Base-by-base conservation (phyloP, 164 flowering plant species). In the Magnolia officinalis region DNA sequence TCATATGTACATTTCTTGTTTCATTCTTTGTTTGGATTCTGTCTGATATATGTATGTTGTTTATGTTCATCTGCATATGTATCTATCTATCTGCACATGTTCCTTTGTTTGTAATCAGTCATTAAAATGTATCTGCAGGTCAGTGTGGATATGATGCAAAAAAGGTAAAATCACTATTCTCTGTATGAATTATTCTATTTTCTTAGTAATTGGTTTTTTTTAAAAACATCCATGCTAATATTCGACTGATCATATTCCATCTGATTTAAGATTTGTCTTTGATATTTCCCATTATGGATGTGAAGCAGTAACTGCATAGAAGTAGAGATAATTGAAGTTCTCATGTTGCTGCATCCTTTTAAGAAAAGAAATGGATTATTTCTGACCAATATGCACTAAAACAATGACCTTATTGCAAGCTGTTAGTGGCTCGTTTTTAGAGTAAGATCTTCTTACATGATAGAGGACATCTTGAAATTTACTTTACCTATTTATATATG, bases 131-230 rank as follows among this genome's bases (percentile, higher is more conserved):
- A 72, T 64, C 49, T 90, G 89, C 93, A 93, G 98, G 86, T 77
- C 76, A 19, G 55, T 91, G 96, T 45, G 96, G 98, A 37, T 90
- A 87, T 71, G 91, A 91, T 79, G 81, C 85, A 78, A 80, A 84
- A 78, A 83, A 84, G 98, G 98, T 93, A 84, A 29, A 71, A 37
- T 59, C 71, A 26, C 72, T 75, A 6, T 52, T 76, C 55, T 63
- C 74, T 50, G 20, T 72, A 58, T 72, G 29, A 37, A 9, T 50
- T 45, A 13, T 74, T 63, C 52, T 24, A 64, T 63, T 50, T 4
- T 49, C 16, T 29, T 59, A n/a, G 49, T 10, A 6, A 19, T 73
- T n/a, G 19, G 13, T 1, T 23, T 23, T 59, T 11, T 16, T 55
- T 11, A 0, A 8, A 55, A 55, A 55, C 19, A 11, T 55, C 61